Evolutionary conservation across 768 basidiomycete genomes (phyloP).

Genomic region (Psilocybe sp.): DNA sequence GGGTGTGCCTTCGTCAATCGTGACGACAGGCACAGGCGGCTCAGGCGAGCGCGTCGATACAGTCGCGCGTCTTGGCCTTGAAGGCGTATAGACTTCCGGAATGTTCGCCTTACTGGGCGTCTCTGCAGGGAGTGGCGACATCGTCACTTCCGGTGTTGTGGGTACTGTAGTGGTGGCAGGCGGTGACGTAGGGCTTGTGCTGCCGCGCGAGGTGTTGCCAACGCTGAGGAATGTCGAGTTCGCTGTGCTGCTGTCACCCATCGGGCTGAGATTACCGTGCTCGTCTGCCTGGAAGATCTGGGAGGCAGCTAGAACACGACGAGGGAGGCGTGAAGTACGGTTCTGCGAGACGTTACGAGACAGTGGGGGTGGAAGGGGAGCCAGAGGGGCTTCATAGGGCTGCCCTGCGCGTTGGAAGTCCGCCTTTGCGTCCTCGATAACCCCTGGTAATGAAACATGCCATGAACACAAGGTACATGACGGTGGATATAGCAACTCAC

Average conservation of each 20-base stretch:
- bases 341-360: conserved; percentile 48
- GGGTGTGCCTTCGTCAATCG: conserved; percentile 46
- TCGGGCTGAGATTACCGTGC: conserved; percentile 29
- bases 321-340: conserved; percentile 55
- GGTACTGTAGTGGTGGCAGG: conserved; percentile 8
- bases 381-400: conserved; percentile 42
- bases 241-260: conserved; percentile 26
- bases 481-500: conserved; percentile 37
- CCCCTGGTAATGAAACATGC: conserved; percentile 43
- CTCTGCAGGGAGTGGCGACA: conserved; percentile 16
- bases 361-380: conserved; percentile 62
- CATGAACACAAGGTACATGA: conserved; percentile 6
- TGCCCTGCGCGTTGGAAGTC: conserved; percentile 62
- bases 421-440: conserved; percentile 77
- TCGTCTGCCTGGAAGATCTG: conserved; percentile 62
- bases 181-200: conserved; percentile 13
- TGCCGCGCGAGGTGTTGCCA: conserved; percentile 20
- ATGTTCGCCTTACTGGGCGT: conserved; percentile 25
- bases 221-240: conserved; percentile 28
- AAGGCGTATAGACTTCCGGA: conserved; percentile 39
- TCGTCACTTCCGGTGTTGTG: conserved; percentile 8
- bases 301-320: conserved; percentile 60
- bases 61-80: conserved; percentile 56
- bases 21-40: conserved; percentile 18
- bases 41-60: conserved; percentile 64